Evolutionary conservation across 768 basidiomycete genomes (phyloP), one percentile per base, ranked within the genome.

Genomic region (Daedalea quercina): DNA sequence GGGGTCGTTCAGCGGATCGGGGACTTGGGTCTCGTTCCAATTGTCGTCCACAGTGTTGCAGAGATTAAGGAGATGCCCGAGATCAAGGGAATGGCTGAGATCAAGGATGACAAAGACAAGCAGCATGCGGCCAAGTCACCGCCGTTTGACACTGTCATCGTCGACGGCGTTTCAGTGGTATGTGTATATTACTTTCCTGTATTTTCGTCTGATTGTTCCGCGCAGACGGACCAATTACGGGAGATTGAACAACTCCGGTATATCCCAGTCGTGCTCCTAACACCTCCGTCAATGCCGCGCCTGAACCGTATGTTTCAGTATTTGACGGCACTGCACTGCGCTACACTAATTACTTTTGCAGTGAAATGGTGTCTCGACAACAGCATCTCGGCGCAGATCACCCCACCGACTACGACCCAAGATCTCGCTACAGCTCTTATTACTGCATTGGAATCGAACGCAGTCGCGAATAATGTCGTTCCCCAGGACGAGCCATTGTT

Each of bases 301-400:
- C 72, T 90, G 55, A 88, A 90, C 58, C 74, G 87, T 90, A 68
- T 67, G 89, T 63, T 34, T n/a, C 12, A 37, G 33, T 41, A 44
- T 63, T 12, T 11, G 35, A 41, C 28, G 9, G 41, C 28, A 54
- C 24, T 47, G 57, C 55, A 55, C 53, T 47, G 37, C 54, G 44
- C 58, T 52, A 52, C 37, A 24, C 61, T 69, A 35, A 68, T 63
- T 35, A 60, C 52, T 12, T 25, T 61, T 46, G 3, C 68, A 84
- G 92, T 96, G 63, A 95, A 95, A 79, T 94, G 91, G 86, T 96
- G 94, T 67, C 72, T 95, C 50, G 94, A 96, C 70, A 94, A 95
- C 70, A 93, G 93, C 57, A 95, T 99, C 64, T 90, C 87, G 56
- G 89, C 94, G 15, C 93, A 96, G 64, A 84, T 95, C 60, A 96